Evolutionary conservation across 768 basidiomycete species (phyloP), one percentile per base, ranked within the genome.

Genomic region (Mycena galericulata): DNA sequence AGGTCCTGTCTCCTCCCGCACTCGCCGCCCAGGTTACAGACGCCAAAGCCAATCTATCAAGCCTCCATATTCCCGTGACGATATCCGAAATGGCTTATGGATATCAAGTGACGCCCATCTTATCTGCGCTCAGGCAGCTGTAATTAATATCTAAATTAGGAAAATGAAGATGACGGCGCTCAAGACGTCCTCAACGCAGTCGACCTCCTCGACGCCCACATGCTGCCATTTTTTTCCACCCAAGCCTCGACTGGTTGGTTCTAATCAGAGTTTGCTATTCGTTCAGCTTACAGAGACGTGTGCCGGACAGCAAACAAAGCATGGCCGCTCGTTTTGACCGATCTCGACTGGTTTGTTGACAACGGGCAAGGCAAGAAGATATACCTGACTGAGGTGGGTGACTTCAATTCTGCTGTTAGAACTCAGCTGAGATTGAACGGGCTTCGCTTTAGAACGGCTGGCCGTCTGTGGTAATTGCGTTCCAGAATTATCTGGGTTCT

Each of bases 361-460:
- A 83, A 90, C 59, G 89, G 87, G 5, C 74, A 85, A 32, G 88
- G 87, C 14, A 93, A 93, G 82, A 93, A 94, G 79, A 91, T 93
- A 75, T 91, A 91, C 73, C 81, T 92, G 40, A 89, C 87, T 71
- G 86, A 94, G 85, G 92, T 88, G 45, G 82, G n/a, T 2, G 10
- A 24, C n/a, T 46, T 22, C 0, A 20, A 43, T 46, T 30, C 27
- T n/a, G 51, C 27, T 22, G 10, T 53, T 14, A 36, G 34, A n/a
- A n/a, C n/a, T n/a, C n/a, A 47, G 41, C 10, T n/a, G 22, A 36
- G 26, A 14, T 18, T 74, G 20, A 70, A 29, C 2, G 11, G 11
- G 34, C 5, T 50, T 53, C 14, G 15, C 1, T 36, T 32, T 51
- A 93, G 92, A 93, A 92, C 74, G 91, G 92, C 41, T 93, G 92